These are phyloP conservation scores for Aechmea fasciata DNA, from an alignment of 176 grass and related monocot genomes.

Conservation along the genomic window DNA sequence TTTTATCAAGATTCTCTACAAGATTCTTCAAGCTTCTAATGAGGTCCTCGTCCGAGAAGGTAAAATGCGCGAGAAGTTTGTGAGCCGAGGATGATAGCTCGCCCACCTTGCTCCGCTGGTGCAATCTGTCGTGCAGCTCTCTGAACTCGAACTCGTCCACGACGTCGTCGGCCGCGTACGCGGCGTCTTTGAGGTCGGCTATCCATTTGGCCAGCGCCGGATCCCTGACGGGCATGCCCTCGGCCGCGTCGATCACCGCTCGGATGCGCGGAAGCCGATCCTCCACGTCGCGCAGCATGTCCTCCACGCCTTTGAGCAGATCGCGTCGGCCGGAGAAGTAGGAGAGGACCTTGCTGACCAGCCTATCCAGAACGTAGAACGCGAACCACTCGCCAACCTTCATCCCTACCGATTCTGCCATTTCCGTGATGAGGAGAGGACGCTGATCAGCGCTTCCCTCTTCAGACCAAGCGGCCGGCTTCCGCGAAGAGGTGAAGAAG, in stretches of 20 bases:
- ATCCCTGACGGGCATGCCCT: constrained; percentile 20
- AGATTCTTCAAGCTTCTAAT: constrained; percentile 11
- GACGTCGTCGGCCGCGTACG: constrained; percentile 17
- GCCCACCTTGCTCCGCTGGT: constrained; percentile 20
- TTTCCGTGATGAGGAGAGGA: too few species aligned
- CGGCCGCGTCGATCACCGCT: constrained; percentile 30
- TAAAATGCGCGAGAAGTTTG: constrained; percentile 7
- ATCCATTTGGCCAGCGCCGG: constrained; percentile 7
- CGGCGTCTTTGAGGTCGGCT: not conserved
- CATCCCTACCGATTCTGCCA: too few species aligned
- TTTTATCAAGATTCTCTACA: constrained; percentile 2
- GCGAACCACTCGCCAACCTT: too few species aligned
- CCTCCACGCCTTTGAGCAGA: too few species aligned
- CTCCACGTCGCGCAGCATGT: too few species aligned
- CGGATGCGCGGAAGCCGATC: constrained; percentile 5
- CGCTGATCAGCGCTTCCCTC: too few species aligned
- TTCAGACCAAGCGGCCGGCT: too few species aligned
- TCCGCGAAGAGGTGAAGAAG: too few species aligned
- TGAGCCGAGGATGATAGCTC: constrained; percentile 11
- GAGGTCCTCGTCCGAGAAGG: constrained; percentile 13
- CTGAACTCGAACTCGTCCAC: constrained; percentile 21
- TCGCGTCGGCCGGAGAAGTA: too few species aligned
- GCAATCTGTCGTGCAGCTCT: not conserved
- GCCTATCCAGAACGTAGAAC: too few species aligned
- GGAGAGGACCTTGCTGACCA: too few species aligned